phyloP scores from a whole-genome alignment of 1,284 basidiomycete species.

The Irpex sp. region DNA sequence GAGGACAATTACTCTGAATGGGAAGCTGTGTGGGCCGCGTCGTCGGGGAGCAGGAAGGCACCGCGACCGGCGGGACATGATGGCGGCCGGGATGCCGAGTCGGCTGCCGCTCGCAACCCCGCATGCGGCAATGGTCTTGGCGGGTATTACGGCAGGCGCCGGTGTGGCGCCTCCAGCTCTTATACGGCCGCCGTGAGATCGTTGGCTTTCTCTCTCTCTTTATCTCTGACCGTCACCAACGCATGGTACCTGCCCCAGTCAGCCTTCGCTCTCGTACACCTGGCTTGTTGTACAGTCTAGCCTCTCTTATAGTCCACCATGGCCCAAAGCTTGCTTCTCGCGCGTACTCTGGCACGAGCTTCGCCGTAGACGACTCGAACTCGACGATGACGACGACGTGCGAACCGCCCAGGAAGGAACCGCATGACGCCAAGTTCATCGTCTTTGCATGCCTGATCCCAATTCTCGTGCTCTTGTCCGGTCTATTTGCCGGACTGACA shows the following conservation, averaged over 20 bases:
- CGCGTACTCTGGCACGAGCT: conserved; percentile 7
- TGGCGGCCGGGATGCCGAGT: not conserved
- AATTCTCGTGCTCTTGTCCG: conserved; percentile 51
- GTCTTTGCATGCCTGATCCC: conserved; percentile 50
- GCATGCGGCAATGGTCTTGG: too few relatives aligned
- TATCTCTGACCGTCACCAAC: not conserved
- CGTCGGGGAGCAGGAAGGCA: not conserved
- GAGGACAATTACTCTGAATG: too few relatives aligned
- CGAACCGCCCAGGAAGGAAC: conserved; percentile 13
- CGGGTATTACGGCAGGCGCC: not conserved
- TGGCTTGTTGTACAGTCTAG: conserved; percentile 11
- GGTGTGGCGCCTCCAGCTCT: not conserved
- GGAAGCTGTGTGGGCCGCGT: too few relatives aligned
- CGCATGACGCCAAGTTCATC: conserved; percentile 26
- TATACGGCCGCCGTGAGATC: not conserved
- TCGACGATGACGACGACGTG: conserved; percentile 8
- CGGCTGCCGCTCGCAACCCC: not conserved
- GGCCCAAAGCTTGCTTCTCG: conserved; percentile 10
- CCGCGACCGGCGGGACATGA: not conserved
- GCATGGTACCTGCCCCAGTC: conserved; percentile 16
- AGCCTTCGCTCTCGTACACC: conserved; percentile 8
- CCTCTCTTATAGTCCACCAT: conserved; percentile 11
- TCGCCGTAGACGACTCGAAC: conserved; percentile 2
- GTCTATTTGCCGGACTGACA: conserved; percentile 68
- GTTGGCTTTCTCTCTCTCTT: not conserved